Evolutionary conservation across 2,329 filamentous ascomycete genomes (phyloP).

Genomic region (Microsporum ferrugineum): DNA sequence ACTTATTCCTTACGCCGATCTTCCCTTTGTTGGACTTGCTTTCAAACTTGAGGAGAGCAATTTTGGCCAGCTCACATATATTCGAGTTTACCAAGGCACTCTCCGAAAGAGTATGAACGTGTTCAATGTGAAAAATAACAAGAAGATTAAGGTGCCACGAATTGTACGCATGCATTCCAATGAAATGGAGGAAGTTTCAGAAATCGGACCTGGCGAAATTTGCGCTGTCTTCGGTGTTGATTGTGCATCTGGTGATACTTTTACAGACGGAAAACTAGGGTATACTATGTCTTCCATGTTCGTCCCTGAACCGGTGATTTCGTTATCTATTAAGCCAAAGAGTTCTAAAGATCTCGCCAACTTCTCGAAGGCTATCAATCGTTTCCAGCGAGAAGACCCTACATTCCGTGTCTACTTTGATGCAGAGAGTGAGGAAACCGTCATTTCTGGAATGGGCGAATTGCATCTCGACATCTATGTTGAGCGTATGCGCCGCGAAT

Average conservation of each 20-base stretch:
- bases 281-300: constrained; percentile 97
- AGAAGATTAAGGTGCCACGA: constrained; percentile 91
- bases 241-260: constrained; percentile 94
- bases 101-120: constrained; percentile 80
- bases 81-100: constrained; percentile 91
- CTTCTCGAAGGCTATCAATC: constrained; percentile 97
- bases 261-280: constrained; percentile 82
- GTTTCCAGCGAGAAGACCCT: constrained; percentile 95
- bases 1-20: constrained; percentile 61
- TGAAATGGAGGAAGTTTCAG: constrained; percentile 92
- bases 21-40: constrained; percentile 88
- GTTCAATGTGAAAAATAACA: constrained; percentile 85
- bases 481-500: constrained; percentile 91
- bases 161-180: constrained; percentile 99
- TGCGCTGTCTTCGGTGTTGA: constrained; percentile 97
- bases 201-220: constrained; percentile 93
- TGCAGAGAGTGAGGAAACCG: constrained; percentile 83
- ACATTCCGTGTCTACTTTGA: constrained; percentile 95
- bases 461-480: constrained; percentile 95
- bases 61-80: constrained; percentile 95
- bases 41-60: constrained; percentile 99
- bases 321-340: constrained; percentile 93
- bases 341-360: constrained; percentile 80
- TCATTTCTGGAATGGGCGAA: constrained; percentile 98
- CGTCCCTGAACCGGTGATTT: constrained; percentile 95